Percentiles rank a stretch among this genome's conserved stretches.
Conservation (phyloP, 2,329 filamentous ascomycete genomes). For the Macrophomina tecta region DNA sequence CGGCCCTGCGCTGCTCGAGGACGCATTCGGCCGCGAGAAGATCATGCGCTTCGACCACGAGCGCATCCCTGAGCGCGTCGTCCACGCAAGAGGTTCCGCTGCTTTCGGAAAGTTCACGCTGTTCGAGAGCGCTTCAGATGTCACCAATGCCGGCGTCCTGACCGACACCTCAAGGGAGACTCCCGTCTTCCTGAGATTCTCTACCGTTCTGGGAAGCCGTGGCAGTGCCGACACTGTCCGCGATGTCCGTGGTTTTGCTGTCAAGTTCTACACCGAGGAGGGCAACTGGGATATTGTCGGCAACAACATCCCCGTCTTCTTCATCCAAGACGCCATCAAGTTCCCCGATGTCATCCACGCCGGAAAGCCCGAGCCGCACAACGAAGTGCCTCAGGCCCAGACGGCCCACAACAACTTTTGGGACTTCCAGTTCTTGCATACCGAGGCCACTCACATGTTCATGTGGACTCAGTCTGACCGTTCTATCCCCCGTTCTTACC, state of each 20-base stretch:
- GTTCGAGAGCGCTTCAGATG: slow-evolving; percentile 66
- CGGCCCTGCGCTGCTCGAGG: slow-evolving; percentile 74
- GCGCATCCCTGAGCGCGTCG: slow-evolving; percentile 71
- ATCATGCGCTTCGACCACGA: slow-evolving; percentile 79
- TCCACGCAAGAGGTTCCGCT: slow-evolving; percentile 69
- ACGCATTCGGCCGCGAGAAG: slow-evolving; percentile 76
- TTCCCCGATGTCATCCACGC: slow-evolving; percentile 71
- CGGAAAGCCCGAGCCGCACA: slow-evolving; percentile 73
- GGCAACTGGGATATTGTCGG: slow-evolving; percentile 79
- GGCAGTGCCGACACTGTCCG: slow-evolving; percentile 81
- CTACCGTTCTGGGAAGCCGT: slow-evolving; percentile 75
- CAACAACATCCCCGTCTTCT: slow-evolving; percentile 78
- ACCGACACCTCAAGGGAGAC: slow-evolving; percentile 73
- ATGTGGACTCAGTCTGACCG: slow-evolving; percentile 81
- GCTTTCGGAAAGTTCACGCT: slow-evolving; percentile 73
- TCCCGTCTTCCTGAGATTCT: slow-evolving; percentile 75
- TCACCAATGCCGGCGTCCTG: slow-evolving; percentile 68
- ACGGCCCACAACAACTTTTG: slow-evolving; percentile 77
- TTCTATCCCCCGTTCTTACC: slow-evolving; percentile 73
- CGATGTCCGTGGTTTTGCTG: slow-evolving; percentile 81
- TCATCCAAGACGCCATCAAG: slow-evolving; percentile 77
- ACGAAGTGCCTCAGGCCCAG: slow-evolving; percentile 74
- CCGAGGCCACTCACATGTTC: slow-evolving; percentile 78
- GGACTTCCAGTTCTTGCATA: slow-evolving; percentile 73
- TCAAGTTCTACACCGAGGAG: slow-evolving; percentile 79